Conservation (phyloP, 2,329 filamentous ascomycete genomes). For the Taxawa tesnikishii region DNA sequence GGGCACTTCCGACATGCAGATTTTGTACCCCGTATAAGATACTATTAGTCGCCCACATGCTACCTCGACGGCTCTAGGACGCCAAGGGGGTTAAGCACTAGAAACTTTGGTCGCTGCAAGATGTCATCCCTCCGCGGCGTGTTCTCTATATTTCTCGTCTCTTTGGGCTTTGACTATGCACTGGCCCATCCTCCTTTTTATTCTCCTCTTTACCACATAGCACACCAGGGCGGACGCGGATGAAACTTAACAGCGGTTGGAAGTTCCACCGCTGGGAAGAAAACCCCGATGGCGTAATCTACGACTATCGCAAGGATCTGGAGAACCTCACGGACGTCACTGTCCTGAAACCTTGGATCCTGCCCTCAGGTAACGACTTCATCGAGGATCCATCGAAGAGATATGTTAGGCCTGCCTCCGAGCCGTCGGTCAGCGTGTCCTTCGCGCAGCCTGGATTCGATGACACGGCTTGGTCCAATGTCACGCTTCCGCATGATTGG, state of each 20-base stretch:
- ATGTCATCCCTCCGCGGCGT: too few species aligned
- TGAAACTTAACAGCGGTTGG: slow-evolving; percentile 26
- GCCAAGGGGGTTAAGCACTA: too few species aligned
- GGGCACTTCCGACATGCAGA: too few species aligned
- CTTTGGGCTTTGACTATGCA: too few species aligned
- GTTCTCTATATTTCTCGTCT: too few species aligned
- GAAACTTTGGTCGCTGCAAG: too few species aligned
- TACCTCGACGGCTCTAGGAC: too few species aligned
- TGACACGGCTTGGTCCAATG: slow-evolving; percentile 28
- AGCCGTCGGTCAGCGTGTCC: slow-evolving; percentile 17
- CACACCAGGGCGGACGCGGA: too few species aligned
- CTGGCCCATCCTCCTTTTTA: too few species aligned
- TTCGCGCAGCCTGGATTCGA: slow-evolving; percentile 25
- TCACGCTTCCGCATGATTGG: slow-evolving; percentile 38
- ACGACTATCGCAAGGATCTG: slow-evolving; percentile 14
- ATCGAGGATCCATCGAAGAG: slow-evolving; percentile 18
- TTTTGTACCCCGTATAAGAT: too few species aligned
- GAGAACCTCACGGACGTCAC: slow-evolving; percentile 9
- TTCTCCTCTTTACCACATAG: too few species aligned
- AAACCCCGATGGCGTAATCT: slow-evolving; percentile 25
- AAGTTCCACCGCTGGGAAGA: slow-evolving; percentile 23
- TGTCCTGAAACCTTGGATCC: slow-evolving; percentile 28
- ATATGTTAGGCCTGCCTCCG: slow-evolving; percentile 20
- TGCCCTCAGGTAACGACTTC: slow-evolving; percentile 30
- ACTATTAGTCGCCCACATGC: too few species aligned